Evolutionary conservation across 2,329 filamentous ascomycete genomes (phyloP).

Genomic region (Hypomyces perniciosus): DNA sequence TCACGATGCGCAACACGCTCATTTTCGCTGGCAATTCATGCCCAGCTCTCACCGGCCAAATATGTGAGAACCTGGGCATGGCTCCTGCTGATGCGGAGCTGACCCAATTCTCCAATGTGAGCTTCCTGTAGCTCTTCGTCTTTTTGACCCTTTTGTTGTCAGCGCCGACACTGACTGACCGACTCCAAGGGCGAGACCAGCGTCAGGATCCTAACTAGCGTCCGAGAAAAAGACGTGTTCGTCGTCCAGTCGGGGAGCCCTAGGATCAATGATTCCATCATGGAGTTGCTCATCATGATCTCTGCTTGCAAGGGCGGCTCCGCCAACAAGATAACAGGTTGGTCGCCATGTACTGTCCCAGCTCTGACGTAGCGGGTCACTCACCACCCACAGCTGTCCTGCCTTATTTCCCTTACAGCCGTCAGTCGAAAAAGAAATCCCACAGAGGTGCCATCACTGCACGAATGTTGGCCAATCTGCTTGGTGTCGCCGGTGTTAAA

Average conservation of each 20-base stretch:
- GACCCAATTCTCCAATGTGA: constrained; percentile 65
- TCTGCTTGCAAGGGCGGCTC: constrained; percentile 97
- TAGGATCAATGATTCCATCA: constrained; percentile 97
- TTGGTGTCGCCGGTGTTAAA: constrained; percentile 89
- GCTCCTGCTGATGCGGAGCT: constrained; percentile 58
- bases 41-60: constrained; percentile 57
- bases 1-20: constrained; percentile 57
- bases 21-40: constrained; percentile 64
- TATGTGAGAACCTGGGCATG: constrained; percentile 65
- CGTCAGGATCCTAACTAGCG: constrained; percentile 64
- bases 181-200: constrained; percentile 58
- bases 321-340: constrained; percentile 93
- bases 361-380: constrained; percentile 1
- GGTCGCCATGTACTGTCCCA: constrained; percentile 21
- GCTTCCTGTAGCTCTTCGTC: constrained; percentile 28
- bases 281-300: constrained; percentile 99
- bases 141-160: constrained; percentile 4
- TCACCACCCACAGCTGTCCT: constrained; percentile 58
- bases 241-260: constrained; percentile 95
- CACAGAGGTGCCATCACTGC: constrained; percentile 95
- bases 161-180: constrained; percentile 16
- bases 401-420: constrained; percentile 97
- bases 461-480: constrained; percentile 91
- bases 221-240: constrained; percentile 98
- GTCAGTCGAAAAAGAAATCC: constrained; percentile 98